phyloP scores from a whole-genome alignment of 2,329 filamentous ascomycete species.

The Dryadomyces quercus-mongolicae region DNA sequence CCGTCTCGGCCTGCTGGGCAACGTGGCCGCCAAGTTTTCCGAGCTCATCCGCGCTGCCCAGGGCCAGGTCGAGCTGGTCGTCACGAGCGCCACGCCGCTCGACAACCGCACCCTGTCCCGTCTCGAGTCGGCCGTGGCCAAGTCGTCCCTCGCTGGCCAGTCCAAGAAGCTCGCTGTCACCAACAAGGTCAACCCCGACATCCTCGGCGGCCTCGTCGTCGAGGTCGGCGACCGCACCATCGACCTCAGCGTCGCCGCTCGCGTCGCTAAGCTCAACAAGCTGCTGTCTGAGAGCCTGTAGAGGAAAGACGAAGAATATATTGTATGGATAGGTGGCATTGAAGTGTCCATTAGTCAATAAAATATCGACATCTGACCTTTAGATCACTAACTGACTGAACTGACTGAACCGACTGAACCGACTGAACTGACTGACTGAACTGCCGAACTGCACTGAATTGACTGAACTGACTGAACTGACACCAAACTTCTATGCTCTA shows the following conservation, averaged over 20 bases:
- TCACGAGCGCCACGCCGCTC: slow-evolving; percentile 81
- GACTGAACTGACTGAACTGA: neutral
- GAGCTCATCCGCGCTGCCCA: slow-evolving; percentile 78
- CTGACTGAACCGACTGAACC: too few species aligned
- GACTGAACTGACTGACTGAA: too few species aligned
- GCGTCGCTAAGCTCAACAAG: slow-evolving; percentile 99
- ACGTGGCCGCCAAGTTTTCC: slow-evolving; percentile 76
- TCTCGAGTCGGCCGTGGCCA: slow-evolving; percentile 77
- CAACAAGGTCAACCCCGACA: slow-evolving; percentile 89
- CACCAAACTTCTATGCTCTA: neutral
- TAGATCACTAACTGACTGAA: too few species aligned
- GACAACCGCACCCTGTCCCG: slow-evolving; percentile 77
- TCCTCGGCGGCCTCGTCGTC: slow-evolving; percentile 85
- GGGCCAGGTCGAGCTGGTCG: slow-evolving; percentile 85
- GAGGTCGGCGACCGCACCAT: slow-evolving; percentile 97
- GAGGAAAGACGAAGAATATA: too few species aligned
- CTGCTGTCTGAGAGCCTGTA: slow-evolving; percentile 93
- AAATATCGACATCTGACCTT: neutral
- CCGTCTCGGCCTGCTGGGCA: slow-evolving; percentile 69
- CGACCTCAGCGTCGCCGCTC: slow-evolving; percentile 88
- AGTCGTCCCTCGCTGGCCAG: slow-evolving; percentile 76
- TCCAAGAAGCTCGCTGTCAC: slow-evolving; percentile 97
- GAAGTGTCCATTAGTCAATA: neutral
- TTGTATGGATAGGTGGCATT: slow-evolving; percentile 17
- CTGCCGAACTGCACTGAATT: too few species aligned